Base-by-base conservation (phyloP, 306 rosid genomes). In the Gastrolobium bilobum region DNA sequence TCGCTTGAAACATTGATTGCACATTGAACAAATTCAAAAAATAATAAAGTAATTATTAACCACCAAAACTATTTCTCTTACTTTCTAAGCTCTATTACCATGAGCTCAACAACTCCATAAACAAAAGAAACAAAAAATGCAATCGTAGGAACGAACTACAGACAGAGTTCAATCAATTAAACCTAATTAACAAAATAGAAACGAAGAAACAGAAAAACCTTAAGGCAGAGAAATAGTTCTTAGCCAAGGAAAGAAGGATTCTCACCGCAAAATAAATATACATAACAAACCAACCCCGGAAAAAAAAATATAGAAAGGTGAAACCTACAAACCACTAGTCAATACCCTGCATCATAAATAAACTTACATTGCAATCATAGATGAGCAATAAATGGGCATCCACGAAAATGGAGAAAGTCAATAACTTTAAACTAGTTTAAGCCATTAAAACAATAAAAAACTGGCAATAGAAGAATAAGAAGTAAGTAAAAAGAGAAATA, bases 331-430 rank as follows among this genome's bases (percentile, higher is more conserved):
- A 47, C 67, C 68, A 43, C 42, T 42, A 72, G 34, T 44, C 69
- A 83, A 65, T 53, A 26, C 33, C 65, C 44, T 39, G n/a, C 40
- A 68, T 66, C 10, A 67, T 42, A 39, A 51, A 15, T 14, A 67
- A 65, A 62, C 61, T 6, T 10, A 48, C 78, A 84, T 81, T 80
- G 65, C 72, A 42, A 42, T 5, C 61, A 73, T 34, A 7, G 20
- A 71, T 56, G 78, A 53, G 29, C 46, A 72, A 40, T 26, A 77
- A 73, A 80, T 60, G 61, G 66, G 42, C 64, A 73, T 48, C 83
- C 81, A 89, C 62, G 48, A 82, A 89, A 75, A 5, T 13, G 44
- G 54, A 63, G 14, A 76, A 72, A 75, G 78, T 53, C 37, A 76
- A 63, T 42, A 70, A 69, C 59, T 70, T 69, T 60, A 54, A 34